Percentiles rank a stretch among this genome's conserved stretches.
Conservation (phyloP, 2,329 filamentous ascomycete genomes). For the Dactylella cylindrospora region DNA sequence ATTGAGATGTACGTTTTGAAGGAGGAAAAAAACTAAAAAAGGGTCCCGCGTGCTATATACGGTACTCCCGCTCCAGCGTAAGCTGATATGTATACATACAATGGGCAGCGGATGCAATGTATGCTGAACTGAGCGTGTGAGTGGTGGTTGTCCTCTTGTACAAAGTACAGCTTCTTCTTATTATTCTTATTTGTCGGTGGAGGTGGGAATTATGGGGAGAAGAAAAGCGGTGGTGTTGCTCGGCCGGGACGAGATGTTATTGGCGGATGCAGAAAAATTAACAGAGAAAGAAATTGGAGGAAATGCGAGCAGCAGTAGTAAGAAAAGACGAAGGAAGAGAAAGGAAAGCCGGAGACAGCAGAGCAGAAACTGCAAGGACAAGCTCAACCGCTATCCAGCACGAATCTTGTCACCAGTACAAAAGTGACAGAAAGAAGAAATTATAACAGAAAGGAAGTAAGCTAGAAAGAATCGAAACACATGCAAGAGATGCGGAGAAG, state of each 20-base stretch:
- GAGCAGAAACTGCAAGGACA: no score
- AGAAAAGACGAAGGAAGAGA: no score
- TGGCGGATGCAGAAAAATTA: background rate
- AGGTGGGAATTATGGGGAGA: background rate
- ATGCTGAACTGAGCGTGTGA: background rate
- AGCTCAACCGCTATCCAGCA: no score
- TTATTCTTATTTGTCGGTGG: background rate
- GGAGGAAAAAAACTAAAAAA: no score
- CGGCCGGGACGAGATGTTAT: slow-evolving; percentile 15
- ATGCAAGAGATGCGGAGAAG: no score
- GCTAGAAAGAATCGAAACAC: no score
- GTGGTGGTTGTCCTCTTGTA: background rate
- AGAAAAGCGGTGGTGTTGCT: slow-evolving; percentile 31
- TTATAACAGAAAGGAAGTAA: no score
- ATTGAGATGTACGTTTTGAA: background rate
- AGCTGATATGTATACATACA: background rate
- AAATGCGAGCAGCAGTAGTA: background rate
- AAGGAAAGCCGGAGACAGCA: no score
- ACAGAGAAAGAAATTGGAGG: background rate
- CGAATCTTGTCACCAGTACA: no score
- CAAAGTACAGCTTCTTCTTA: background rate
- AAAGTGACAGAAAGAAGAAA: no score
- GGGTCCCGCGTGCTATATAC: no score
- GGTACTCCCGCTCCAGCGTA: background rate
- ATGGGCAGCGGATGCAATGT: no score